Conservation (phyloP, 441 rosid genomes). For the Jatropha podagrica region DNA sequence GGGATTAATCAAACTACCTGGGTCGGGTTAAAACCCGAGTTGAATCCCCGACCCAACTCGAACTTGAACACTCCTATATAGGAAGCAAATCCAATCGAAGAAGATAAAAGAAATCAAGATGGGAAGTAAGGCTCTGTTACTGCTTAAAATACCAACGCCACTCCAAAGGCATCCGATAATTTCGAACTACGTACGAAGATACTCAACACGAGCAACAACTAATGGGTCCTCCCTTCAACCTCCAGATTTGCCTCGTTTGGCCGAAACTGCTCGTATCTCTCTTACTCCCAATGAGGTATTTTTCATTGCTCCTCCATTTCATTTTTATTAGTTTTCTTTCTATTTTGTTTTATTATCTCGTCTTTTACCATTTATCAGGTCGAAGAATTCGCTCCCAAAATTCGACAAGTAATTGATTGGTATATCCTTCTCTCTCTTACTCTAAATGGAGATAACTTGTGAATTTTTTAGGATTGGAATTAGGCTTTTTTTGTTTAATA, state of each 20-base stretch:
- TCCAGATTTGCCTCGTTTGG: conserved; percentile 62
- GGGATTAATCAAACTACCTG: too few species aligned
- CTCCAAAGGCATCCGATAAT: conserved; percentile 14
- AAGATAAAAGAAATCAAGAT: conserved; percentile 12
- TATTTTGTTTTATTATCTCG: background rate
- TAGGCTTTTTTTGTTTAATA: conserved; percentile 29
- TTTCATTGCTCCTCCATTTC: background rate
- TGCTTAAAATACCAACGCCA: conserved; percentile 26
- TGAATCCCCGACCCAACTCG: too few species aligned
- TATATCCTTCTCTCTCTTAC: conserved; percentile 28
- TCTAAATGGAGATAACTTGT: background rate
- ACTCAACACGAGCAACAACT: conserved; percentile 27
- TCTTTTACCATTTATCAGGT: conserved; percentile 32
- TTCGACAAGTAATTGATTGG: conserved; percentile 75
- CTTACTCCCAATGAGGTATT: conserved; percentile 59
- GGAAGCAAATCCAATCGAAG: background rate
- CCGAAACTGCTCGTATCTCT: conserved; percentile 80
- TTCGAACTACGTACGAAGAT: conserved; percentile 1
- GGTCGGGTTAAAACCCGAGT: too few species aligned
- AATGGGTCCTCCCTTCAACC: conserved; percentile 44
- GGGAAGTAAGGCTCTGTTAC: conserved; percentile 38
- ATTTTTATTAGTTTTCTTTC: background rate
- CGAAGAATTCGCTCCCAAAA: conserved; percentile 67
- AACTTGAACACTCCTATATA: too few species aligned
- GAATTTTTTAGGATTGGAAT: background rate